phyloP scores from a whole-genome alignment of 768 basidiomycete genomes.

The Phaeotremella skinneri region DNA sequence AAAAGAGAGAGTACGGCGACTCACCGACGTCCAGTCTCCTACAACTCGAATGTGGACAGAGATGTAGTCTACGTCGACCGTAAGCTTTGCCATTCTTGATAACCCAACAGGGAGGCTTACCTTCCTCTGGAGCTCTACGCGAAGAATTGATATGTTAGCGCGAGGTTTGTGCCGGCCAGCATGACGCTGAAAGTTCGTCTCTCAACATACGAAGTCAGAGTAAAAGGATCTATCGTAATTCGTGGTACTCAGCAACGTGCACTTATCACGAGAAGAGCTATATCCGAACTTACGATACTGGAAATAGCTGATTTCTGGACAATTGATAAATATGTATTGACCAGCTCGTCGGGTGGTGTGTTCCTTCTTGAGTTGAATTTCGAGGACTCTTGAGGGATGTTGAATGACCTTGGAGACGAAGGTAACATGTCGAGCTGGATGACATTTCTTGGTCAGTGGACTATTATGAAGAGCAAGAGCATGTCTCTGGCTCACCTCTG shows the following conservation, averaged over 20 bases:
- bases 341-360: slow-evolving; percentile 77
- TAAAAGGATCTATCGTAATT: slow-evolving; percentile 69
- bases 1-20: slow-evolving; percentile 4
- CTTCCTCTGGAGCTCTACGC: slow-evolving; percentile 9
- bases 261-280: neutral
- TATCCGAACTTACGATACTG: slow-evolving; percentile 65
- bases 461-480: neutral
- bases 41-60: slow-evolving; percentile 87
- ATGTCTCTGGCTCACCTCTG: slow-evolving; percentile 52
- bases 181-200: slow-evolving; percentile 12
- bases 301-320: slow-evolving; percentile 89
- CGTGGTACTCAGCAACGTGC: neutral
- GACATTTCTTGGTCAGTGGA: neutral
- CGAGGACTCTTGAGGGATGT: slow-evolving; percentile 90
- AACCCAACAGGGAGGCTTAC: slow-evolving; percentile 1
- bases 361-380: slow-evolving; percentile 97
- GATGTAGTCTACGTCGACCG: slow-evolving; percentile 92
- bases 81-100: slow-evolving; percentile 42
- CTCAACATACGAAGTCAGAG: slow-evolving; percentile 77
- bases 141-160: neutral
- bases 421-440: slow-evolving; percentile 73
- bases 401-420: slow-evolving; percentile 84
- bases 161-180: neutral
- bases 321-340: slow-evolving; percentile 79
- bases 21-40: slow-evolving; percentile 77